Percentiles rank a stretch among this genome's conserved stretches.
These are phyloP conservation scores for Symbiotaphrina buchneri DNA, from an alignment of 495 filamentous ascomycete genomes.

Conservation along the genomic window DNA sequence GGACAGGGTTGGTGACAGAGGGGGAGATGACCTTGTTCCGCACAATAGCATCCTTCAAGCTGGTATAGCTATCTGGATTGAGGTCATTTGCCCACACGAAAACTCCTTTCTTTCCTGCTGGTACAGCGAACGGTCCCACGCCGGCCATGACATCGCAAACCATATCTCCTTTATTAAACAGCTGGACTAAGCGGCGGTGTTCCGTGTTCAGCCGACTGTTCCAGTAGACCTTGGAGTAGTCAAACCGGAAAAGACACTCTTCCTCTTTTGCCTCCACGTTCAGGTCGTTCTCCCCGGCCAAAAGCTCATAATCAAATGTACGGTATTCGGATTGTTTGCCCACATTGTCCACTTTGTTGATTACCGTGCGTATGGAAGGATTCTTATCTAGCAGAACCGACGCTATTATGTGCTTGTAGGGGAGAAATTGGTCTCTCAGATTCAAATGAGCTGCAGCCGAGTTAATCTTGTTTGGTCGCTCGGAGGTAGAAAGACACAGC, in stretches of 20 bases:
- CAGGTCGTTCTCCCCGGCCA: conserved; percentile 57
- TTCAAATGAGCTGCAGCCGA: conserved; percentile 52
- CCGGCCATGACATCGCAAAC: conserved; percentile 97
- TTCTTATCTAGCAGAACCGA: conserved; percentile 79
- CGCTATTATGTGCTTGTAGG: conserved; percentile 68
- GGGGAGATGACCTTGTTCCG: conserved; percentile 43
- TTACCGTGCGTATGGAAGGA: conserved; percentile 55
- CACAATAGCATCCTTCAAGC: conserved; percentile 41
- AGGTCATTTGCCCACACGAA: conserved; percentile 96
- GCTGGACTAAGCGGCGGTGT: conserved; percentile 54
- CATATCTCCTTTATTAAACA: conserved; percentile 66
- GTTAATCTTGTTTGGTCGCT: conserved; percentile 1
- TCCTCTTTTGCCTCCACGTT: conserved; percentile 51
- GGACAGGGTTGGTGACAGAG: neutral
- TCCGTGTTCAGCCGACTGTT: conserved; percentile 78
- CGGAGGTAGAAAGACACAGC: conserved; percentile 9
- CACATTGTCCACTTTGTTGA: conserved; percentile 85
- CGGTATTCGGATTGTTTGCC: conserved; percentile 68
- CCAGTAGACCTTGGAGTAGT: conserved; percentile 90
- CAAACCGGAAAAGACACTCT: conserved; percentile 40
- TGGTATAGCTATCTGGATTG: conserved; percentile 67
- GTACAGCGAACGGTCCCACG: conserved; percentile 85
- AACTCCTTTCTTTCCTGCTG: conserved; percentile 71
- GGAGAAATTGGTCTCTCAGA: conserved; percentile 54
- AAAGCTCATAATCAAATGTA: conserved; percentile 84